Base-by-base conservation (phyloP, 164 flowering plant genomes). In the Sedum album region DNA sequence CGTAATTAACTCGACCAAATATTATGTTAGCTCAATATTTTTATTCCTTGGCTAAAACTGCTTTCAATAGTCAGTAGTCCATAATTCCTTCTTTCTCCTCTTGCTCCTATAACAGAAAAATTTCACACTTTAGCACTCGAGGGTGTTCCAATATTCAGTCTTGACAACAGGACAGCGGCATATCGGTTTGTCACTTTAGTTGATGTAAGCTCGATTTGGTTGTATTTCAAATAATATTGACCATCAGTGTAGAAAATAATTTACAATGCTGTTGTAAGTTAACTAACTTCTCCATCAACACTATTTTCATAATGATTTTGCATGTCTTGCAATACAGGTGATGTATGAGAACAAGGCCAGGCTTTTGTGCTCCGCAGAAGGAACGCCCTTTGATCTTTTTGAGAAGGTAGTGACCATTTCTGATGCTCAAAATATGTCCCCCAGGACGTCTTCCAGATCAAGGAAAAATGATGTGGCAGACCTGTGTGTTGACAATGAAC, bases 1-100 rank as follows among this genome's bases (percentile, higher is more conserved):
- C n/a, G n/a, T n/a, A n/a, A n/a, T n/a, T n/a, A n/a, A n/a, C n/a
- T 96, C 98, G 68, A 97, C 97, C 21, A 97, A 94, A 70, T 94
- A 94, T 75, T 87, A 88, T 80, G 98, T 96, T 69, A 76, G 17
- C 4, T 26, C 20, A 36, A 66, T 44, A 18, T 49, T 18, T 5
- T 49, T 49, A 15, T 49, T 49, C n/a, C 38, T 35, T 35, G 5
- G 7, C 3, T 35, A 7, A 3, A 35, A 3, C 7, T 7, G 7
- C 38, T 35, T 3, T 35, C 3, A 35, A 35, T 35, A 7, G 7
- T 35, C 38, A 35, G 38, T 35, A 18, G 23, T 18, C 7, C 5
- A 0, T 49, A n/a, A 49, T 9, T 49, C 5, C 23, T 21, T 3
- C 55, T 20, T 49, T 49, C 5, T 49, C 4, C 23, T 2, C 2